Base-by-base conservation (phyloP, 2,329 filamentous ascomycete genomes). In the Pestalotiopsis sp. region DNA sequence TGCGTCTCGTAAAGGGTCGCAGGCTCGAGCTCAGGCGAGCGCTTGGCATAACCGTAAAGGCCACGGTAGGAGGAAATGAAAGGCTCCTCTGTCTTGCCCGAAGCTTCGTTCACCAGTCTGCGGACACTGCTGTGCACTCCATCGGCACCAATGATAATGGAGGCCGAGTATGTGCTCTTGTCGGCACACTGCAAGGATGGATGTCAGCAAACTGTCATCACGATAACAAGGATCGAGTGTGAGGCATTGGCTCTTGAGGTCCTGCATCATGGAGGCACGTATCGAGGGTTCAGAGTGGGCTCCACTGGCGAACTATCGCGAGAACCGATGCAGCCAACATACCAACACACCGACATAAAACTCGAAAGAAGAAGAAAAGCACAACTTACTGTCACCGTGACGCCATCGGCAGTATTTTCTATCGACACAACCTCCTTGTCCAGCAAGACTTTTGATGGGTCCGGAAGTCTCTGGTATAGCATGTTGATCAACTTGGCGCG, bases 91-190 rank as follows among this genome's bases (percentile, higher is more conserved):
- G 69, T 57, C 4, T 25, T 45, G 36, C 67, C 68, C 4, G 71
- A 68, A 20, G 66, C 65, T 59, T 69, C 70, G 45, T 75, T 73
- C 75, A 83, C 80, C 57, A 76, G 72, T 45, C 72, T 67, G 4
- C 80, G 76, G 4, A 78, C 74, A 9, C 71, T 72, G 70, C 81
- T 83, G 61, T 81, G 78, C 5, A 83, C 80, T 4, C 83, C 83
- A 71, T 84, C 82, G 7, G 79, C 78, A 17, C 83, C 83, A 25
- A 84, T 73, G 4, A 84, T 70, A 13, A 85, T 75, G 58, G 80
- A 79, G 1, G 79, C 83, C 1, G 69, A 68, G 67, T 80, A 78
- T 2, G 72, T 70, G 3, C 72, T 73, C 1, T 81, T 80, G 68
- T 84, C 82, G 3, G 70, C 68, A 5, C 80, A 79, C 38, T 52